Conservation (phyloP, 176 grass and related monocot genomes). For the Otatea glauca region DNA sequence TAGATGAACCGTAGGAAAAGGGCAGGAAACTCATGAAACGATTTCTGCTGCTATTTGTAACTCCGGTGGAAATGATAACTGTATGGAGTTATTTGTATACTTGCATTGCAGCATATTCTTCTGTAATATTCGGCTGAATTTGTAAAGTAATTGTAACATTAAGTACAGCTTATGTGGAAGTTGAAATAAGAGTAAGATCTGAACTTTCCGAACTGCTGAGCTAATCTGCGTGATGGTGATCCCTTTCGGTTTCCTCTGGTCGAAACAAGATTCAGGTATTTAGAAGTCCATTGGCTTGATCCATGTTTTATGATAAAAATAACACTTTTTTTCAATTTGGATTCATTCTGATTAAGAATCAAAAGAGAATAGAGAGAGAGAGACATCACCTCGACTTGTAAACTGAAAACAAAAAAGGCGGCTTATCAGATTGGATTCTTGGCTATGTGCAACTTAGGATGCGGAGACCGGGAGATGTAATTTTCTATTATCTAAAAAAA, state of each 20-base stretch:
- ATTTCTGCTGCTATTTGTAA: not conserved
- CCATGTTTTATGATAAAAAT: not conserved
- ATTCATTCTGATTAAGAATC: not conserved
- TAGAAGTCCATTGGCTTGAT: not conserved
- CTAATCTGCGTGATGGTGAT: not conserved
- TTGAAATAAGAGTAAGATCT: not conserved
- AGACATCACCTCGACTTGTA: too few species aligned
- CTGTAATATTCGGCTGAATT: not conserved
- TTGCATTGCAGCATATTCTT: not conserved
- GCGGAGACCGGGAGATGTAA: too few species aligned
- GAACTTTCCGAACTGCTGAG: not conserved
- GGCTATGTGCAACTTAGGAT: too few species aligned
- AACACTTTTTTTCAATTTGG: too few species aligned
- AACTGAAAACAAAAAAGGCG: too few species aligned
- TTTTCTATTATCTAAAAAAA: too few species aligned
- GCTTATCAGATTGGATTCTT: too few species aligned
- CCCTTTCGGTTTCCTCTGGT: not conserved
- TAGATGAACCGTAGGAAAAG: not conserved
- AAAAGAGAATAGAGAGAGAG: not conserved
- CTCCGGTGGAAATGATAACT: not conserved
- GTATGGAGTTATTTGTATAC: not conserved
- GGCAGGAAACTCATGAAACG: too few species aligned
- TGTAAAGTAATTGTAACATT: not conserved
- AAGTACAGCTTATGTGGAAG: not conserved
- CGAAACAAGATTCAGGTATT: not conserved